A percentile compares a stretch with the other conserved stretches of the same genome.
Evolutionary conservation across 2,329 filamentous ascomycete genomes (phyloP).

Genomic region (Cadophora luteo-olivacea): DNA sequence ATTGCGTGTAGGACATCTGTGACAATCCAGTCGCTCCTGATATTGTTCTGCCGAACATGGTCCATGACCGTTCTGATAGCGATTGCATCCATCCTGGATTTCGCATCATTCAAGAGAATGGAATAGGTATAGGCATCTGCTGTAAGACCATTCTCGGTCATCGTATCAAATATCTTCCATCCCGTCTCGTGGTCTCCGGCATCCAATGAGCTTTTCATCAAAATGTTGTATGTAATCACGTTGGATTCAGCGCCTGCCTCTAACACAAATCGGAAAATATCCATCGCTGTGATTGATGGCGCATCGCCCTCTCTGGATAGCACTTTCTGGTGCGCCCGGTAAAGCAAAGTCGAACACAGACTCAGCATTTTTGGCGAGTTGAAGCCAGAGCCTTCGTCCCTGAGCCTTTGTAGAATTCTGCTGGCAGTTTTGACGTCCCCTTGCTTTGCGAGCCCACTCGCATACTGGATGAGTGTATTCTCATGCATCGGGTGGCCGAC

Average conservation of each 20-base stretch:
- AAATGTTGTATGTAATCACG: constrained; percentile 66
- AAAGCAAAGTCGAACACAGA: constrained; percentile 65
- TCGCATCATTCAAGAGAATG: constrained; percentile 75
- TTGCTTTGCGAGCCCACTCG: constrained; percentile 48
- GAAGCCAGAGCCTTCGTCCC: constrained; percentile 49
- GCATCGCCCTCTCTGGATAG: constrained; percentile 52
- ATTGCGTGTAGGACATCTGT: constrained; percentile 61
- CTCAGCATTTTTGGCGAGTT: constrained; percentile 56
- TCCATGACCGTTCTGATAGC: constrained; percentile 62
- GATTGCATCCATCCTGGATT: constrained; percentile 48
- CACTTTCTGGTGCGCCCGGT: constrained; percentile 46
- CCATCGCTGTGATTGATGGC: constrained; percentile 38
- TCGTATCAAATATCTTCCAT: constrained; percentile 68
- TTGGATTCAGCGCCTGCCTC: constrained; percentile 69
- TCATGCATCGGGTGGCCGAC: constrained; percentile 32
- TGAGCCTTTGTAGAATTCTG: constrained; percentile 51
- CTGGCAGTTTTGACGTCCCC: constrained; percentile 48
- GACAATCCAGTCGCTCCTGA: constrained; percentile 55
- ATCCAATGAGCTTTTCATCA: constrained; percentile 75
- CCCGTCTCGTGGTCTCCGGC: constrained; percentile 68
- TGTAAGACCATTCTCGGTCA: constrained; percentile 63
- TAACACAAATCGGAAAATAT: constrained; percentile 62
- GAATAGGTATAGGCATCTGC: constrained; percentile 73
- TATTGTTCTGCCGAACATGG: constrained; percentile 54
- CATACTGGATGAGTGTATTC: constrained; percentile 41